Evolutionary conservation across 192 early-diverging fungal genomes (phyloP), one percentile per base, ranked within the genome.

Genomic region (Mortierella hygrophila): DNA sequence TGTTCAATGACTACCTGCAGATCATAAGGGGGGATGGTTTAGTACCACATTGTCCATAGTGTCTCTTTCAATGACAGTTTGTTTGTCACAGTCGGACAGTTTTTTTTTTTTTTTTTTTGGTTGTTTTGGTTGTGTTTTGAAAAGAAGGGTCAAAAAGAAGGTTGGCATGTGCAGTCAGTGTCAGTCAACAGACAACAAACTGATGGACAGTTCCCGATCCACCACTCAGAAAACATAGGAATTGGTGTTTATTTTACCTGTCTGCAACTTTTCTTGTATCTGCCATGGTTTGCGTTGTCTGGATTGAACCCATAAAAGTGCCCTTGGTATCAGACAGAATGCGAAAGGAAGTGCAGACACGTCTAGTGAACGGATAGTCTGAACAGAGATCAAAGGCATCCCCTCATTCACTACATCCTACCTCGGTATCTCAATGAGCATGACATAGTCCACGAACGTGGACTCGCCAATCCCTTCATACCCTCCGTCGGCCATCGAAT

Each of bases 131-230:
- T 65, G 60, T 65, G 60, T 65, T 65, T 65, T 65, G 60, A 32
- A 32, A 32, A 32, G 60, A 65, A 65, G 60, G 60, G 29, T 65
- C n/a, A 65, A 65, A 65, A 65, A 65, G 60, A 65, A 65, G 60
- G 60, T 65, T 65, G 60, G 60, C 60, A 65, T 65, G 60, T 65
- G 29, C 26, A 57, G 60, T 29, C 57, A 23, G 10, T 52, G 10
- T 52, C 18, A 52, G 49, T 52, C 20, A 46, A 46, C 44, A 46
- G 13, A 46, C 44, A 46, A 46, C 44, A 46, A 6, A 46, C 44
- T 8, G 52, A 54, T 16, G 5, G 23, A 57, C 55, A 57, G 60
- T 32, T 65, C 60, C 60, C 60, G 60, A 65, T 65, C 60, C 60
- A 65, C 60, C 4, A 32, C 0, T 9, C n/a, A 65, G 35, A 1